Evolutionary conservation across 225 moss, liverwort and hornwort genomes (phyloP).

Genomic region (Neckera pumila): DNA sequence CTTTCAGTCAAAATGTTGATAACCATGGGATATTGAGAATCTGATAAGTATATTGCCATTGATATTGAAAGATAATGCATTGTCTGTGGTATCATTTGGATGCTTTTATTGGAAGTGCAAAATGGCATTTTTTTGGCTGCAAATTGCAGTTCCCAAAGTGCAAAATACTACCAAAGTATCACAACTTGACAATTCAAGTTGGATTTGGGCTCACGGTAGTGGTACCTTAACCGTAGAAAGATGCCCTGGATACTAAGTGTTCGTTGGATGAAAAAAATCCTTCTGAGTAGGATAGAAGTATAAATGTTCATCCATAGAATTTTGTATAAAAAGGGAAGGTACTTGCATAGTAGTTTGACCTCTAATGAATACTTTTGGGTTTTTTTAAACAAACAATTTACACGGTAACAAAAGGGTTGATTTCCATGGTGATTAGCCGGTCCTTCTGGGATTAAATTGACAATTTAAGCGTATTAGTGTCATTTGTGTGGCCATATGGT

Average conservation of each 20-base stretch:
- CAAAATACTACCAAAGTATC: neutral
- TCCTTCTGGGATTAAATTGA: fast-evolving
- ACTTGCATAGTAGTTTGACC: neutral
- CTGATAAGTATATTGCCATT: neutral
- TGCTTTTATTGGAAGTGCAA: neutral
- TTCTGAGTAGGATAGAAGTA: neutral
- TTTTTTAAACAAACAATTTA: neutral
- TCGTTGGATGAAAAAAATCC: fast-evolving
- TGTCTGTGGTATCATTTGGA: neutral
- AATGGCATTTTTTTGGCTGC: neutral
- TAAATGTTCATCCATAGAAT: neutral
- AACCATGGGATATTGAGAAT: neutral
- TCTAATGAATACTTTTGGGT: neutral
- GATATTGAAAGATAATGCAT: neutral
- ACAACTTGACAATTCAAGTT: neutral
- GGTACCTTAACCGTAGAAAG: neutral
- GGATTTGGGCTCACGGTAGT: neutral
- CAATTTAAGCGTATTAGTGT: fast-evolving
- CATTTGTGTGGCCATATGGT: no score
- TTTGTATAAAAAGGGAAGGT: neutral
- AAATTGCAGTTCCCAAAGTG: neutral
- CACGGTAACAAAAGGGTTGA: fast-evolving
- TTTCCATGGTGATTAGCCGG: fast-evolving
- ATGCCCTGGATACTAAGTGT: fast-evolving
- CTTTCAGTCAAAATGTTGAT: neutral